These are phyloP conservation scores for Monilinia vaccinii-corymbosi DNA, from an alignment of 2,329 filamentous ascomycete species.

Conservation along the genomic window DNA sequence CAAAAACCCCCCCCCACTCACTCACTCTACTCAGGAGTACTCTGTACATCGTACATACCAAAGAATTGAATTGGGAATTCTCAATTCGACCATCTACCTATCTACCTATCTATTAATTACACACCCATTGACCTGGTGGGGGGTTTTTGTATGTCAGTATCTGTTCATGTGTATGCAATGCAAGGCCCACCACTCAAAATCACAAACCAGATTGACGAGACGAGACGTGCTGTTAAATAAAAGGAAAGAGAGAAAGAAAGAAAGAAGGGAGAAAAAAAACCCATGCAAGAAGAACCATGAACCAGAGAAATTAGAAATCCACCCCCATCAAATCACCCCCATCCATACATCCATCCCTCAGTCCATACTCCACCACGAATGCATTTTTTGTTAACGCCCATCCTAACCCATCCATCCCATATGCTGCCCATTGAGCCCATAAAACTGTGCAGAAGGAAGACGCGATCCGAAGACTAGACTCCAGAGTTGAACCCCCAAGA, in stretches of 20 bases:
- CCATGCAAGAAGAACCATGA: not conserved
- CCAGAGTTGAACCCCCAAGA: not conserved
- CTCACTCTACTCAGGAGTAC: no score
- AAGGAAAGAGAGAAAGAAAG: no score
- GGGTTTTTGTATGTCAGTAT: not conserved
- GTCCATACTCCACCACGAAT: slow-evolving; percentile 1
- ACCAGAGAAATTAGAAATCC: not conserved
- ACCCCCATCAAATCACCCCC: not conserved
- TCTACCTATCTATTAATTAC: slow-evolving; percentile 1
- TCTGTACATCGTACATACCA: no score
- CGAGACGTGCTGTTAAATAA: no score
- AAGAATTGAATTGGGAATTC: not conserved
- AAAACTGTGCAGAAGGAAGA: not conserved
- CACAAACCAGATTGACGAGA: not conserved
- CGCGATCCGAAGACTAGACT: not conserved
- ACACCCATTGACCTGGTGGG: not conserved
- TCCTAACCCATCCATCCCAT: not conserved
- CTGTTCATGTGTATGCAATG: not conserved
- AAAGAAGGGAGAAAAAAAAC: not conserved
- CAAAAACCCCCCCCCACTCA: no score
- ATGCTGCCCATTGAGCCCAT: not conserved
- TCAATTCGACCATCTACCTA: not conserved
- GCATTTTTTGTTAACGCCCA: slow-evolving; percentile 4
- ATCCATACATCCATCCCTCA: not conserved
- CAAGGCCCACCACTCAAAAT: not conserved